phyloP scores from a whole-genome alignment of 768 basidiomycete genomes.

The Podaxis sp. region DNA sequence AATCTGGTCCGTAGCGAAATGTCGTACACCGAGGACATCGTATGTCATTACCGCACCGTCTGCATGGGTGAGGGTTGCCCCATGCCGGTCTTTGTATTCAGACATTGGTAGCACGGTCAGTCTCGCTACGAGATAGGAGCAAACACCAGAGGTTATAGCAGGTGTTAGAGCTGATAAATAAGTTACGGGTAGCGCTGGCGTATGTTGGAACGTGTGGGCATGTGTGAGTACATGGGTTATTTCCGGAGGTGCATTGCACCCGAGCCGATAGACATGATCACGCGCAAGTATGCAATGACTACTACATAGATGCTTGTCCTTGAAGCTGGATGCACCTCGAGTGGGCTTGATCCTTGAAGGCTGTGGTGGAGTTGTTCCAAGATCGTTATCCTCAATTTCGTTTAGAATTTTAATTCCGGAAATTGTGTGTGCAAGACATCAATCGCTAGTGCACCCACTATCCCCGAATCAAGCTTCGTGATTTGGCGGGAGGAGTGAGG shows the following conservation, averaged over 20 bases:
- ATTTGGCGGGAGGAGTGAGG: no score
- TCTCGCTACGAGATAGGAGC: neutral
- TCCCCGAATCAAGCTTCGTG: no score
- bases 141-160: neutral
- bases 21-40: constrained; percentile 35
- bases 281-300: neutral
- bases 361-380: no score
- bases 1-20: constrained; percentile 22
- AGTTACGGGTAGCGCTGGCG: neutral
- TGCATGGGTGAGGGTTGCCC: constrained; percentile 26
- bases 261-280: neutral
- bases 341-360: no score
- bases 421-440: no score
- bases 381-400: no score
- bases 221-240: neutral
- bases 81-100: neutral
- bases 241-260: neutral
- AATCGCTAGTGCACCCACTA: no score
- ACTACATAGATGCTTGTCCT: neutral
- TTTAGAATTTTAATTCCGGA: no score
- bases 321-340: neutral
- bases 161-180: neutral
- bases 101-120: neutral
- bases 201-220: neutral
- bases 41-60: constrained; percentile 43